A percentile compares a stretch with the other conserved stretches of the same genome.
Conservation (phyloP, 1,284 basidiomycete genomes). For the Boletus smithii region DNA sequence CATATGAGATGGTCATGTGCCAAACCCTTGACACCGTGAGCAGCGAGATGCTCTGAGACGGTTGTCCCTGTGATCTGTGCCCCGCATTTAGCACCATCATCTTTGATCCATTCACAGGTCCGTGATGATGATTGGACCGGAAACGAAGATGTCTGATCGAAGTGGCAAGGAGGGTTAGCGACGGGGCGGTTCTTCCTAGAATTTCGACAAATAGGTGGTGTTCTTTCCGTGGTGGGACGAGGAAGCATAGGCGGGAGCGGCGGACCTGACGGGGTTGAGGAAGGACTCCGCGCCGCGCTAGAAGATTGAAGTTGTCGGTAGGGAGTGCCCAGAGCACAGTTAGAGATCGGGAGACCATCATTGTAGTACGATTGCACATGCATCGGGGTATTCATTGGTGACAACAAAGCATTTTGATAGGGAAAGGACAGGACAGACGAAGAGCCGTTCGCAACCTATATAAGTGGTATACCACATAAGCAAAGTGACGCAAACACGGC, state of each 20-base stretch:
- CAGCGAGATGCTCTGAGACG: constrained; percentile 12
- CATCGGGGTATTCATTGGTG: background rate
- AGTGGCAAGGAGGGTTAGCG: too few species aligned
- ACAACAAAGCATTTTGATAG: background rate
- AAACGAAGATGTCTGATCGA: background rate
- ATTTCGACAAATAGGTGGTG: background rate
- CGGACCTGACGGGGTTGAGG: background rate
- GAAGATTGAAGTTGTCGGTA: background rate
- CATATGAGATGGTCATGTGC: accelerated
- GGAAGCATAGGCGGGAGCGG: background rate
- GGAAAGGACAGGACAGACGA: background rate
- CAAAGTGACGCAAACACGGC: background rate
- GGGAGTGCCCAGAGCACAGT: background rate
- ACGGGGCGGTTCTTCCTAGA: background rate
- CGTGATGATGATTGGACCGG: background rate
- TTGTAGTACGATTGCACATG: background rate
- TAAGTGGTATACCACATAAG: background rate
- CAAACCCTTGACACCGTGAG: constrained; percentile 9
- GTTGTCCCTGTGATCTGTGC: background rate
- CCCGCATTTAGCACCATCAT: constrained; percentile 5
- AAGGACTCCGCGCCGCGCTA: too few species aligned
- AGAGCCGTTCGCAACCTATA: background rate
- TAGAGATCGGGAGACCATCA: background rate
- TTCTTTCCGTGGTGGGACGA: accelerated
- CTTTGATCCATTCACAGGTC: constrained; percentile 9